phyloP scores from a whole-genome alignment of 164 flowering plant species.

The Aristolochia fimbriata region DNA sequence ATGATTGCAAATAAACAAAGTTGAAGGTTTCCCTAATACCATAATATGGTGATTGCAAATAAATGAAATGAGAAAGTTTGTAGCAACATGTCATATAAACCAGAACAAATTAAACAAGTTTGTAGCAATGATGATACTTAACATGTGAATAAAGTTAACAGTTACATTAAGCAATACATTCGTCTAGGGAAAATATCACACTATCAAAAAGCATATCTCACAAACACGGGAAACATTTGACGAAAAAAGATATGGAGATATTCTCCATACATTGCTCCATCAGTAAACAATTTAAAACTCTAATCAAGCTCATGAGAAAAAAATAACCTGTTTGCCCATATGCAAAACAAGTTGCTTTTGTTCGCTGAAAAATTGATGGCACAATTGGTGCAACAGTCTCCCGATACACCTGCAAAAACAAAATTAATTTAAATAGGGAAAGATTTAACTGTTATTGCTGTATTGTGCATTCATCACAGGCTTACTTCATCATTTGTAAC shows the following conservation, averaged over 20 bases:
- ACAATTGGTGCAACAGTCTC: constrained; percentile 89
- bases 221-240: too few relatives aligned
- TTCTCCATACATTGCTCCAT: too few relatives aligned
- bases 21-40: too few relatives aligned
- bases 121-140: neutral
- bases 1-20: too few relatives aligned
- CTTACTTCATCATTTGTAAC: constrained; percentile 92
- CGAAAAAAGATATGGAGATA: too few relatives aligned
- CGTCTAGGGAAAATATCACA: too few relatives aligned
- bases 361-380: constrained; percentile 74
- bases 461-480: neutral
- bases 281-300: neutral
- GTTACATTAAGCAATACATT: too few relatives aligned
- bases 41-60: too few relatives aligned
- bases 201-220: too few relatives aligned
- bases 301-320: neutral
- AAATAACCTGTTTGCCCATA: constrained; percentile 92
- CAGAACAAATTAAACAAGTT: neutral
- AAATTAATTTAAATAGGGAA: neutral
- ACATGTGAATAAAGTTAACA: neutral
- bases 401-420: constrained; percentile 50
- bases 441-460: too few relatives aligned
- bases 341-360: constrained; percentile 97
- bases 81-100: neutral
- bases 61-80: too few relatives aligned